phyloP scores from a whole-genome alignment of 1,284 basidiomycete species.

The Ceraceosorus guamensis region DNA sequence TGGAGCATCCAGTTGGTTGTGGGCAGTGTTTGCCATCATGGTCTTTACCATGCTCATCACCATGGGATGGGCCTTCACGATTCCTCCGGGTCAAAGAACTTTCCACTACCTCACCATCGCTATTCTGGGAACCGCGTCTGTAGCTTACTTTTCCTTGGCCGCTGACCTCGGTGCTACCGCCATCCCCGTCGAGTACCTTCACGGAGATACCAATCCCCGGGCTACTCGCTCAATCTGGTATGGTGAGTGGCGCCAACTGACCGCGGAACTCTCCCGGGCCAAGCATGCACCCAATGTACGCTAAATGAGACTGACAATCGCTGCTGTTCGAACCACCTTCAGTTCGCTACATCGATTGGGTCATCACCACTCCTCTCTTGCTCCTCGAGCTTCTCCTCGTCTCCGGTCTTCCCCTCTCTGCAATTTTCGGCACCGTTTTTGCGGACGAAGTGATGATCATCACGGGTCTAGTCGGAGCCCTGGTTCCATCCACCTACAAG shows the following conservation, averaged over 20 bases:
- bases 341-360: constrained; percentile 42
- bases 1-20: constrained; percentile 53
- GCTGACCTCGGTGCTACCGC: constrained; percentile 58
- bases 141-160: constrained; percentile 58
- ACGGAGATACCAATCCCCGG: constrained; percentile 27
- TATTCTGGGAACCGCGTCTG: constrained; percentile 44
- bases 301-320: too few relatives aligned
- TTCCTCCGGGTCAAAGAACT: constrained; percentile 52
- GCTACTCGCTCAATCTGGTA: constrained; percentile 58
- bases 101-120: constrained; percentile 52
- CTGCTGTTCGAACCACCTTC: too few relatives aligned
- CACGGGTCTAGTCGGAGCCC: constrained; percentile 55
- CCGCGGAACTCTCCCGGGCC: too few relatives aligned
- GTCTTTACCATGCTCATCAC: constrained; percentile 32
- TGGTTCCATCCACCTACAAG: constrained; percentile 56
- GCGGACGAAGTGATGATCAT: constrained; percentile 54
- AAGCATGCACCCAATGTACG: too few relatives aligned
- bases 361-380: constrained; percentile 57
- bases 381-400: constrained; percentile 56
- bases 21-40: constrained; percentile 49
- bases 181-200: constrained; percentile 54
- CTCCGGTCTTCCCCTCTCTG: constrained; percentile 55
- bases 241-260: too few relatives aligned
- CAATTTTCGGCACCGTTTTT: constrained; percentile 57
- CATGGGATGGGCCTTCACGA: constrained; percentile 28